These are phyloP conservation scores for Quercus engelmannii DNA, from an alignment of 306 rosid genomes.

Conservation along the genomic window DNA sequence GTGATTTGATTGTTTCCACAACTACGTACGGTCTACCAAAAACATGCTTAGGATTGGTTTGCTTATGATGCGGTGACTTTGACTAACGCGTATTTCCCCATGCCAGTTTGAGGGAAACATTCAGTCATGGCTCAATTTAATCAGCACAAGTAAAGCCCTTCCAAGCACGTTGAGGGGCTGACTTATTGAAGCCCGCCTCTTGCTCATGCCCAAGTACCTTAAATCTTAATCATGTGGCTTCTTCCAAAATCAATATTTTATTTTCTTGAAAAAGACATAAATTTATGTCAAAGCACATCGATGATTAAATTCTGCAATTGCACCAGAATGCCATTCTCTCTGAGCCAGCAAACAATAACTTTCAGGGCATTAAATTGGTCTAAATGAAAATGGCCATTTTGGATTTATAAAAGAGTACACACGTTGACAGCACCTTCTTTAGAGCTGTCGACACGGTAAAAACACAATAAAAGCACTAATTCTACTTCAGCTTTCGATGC, in stretches of 20 bases:
- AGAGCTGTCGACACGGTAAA: neutral
- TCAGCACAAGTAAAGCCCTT: too few species aligned
- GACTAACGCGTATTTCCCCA: too few species aligned
- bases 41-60: too few species aligned
- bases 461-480: neutral
- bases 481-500: neutral
- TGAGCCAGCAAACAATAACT: conserved; percentile 1
- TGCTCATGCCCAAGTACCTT: too few species aligned
- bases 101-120: too few species aligned
- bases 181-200: too few species aligned
- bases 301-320: neutral
- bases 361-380: neutral
- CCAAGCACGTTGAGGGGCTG: too few species aligned
- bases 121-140: too few species aligned
- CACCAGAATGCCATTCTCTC: conserved; percentile 3
- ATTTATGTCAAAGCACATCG: neutral
- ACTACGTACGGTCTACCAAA: too few species aligned
- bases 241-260: neutral
- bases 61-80: too few species aligned
- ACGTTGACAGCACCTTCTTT: neutral
- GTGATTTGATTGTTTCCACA: too few species aligned
- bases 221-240: neutral
- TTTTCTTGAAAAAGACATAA: neutral
- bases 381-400: neutral
- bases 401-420: neutral